Conservation (phyloP, 345 rosid species). For the Luvunga scandens region DNA sequence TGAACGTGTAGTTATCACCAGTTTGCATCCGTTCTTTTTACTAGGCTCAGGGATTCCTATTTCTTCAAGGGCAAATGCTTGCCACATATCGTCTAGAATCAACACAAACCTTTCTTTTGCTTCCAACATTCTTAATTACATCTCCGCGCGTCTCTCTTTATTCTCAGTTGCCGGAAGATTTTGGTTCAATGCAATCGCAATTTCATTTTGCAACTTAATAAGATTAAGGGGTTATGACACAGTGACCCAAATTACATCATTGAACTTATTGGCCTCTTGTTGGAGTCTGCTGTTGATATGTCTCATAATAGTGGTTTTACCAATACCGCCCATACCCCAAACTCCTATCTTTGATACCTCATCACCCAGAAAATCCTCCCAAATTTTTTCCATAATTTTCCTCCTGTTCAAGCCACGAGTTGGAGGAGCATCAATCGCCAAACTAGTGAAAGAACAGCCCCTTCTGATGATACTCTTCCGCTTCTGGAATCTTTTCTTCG, state of each 20-base stretch:
- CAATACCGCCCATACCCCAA: no score
- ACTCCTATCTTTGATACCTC: background rate
- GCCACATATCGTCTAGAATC: background rate
- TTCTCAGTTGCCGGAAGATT: rapidly evolving
- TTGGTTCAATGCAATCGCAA: background rate
- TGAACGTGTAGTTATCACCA: constrained; percentile 25
- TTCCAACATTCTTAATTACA: background rate
- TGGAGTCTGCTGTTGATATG: no score
- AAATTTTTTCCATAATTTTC: background rate
- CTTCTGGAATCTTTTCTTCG: background rate
- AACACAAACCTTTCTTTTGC: background rate
- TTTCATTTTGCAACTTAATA: constrained; percentile 1
- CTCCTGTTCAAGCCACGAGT: background rate
- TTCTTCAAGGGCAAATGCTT: background rate
- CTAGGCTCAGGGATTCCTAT: constrained; percentile 9
- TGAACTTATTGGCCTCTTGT: no score
- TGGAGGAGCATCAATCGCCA: background rate
- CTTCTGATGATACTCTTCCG: background rate
- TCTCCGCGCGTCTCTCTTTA: background rate
- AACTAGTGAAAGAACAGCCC: background rate
- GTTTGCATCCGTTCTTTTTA: constrained; percentile 12
- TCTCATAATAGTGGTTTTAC: no score
- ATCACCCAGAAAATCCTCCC: background rate
- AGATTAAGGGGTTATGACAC: background rate
- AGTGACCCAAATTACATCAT: background rate